Evolutionary conservation across 345 rosid species (phyloP), one percentile per base, ranked within the genome.

Genomic region (Excoecaria agallocha): DNA sequence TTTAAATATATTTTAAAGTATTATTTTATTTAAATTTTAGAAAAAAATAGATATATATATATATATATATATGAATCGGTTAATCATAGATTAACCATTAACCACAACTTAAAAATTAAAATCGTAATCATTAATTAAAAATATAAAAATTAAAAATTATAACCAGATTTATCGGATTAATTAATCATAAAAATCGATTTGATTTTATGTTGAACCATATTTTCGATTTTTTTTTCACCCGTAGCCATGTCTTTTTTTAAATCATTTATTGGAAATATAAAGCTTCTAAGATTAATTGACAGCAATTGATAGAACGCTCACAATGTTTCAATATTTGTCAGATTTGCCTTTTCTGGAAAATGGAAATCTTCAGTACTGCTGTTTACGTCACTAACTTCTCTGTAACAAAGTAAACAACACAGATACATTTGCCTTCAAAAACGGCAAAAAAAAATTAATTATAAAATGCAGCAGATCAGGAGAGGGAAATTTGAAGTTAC

Each of bases 351-450:
- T 1, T 16, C 10, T 12, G 81, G 81, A 5, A 78, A 72, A 7
- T 4, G 4, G 60, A 78, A 50, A 43, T 55, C 60, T n/a, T 3
- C 7, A 9, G 48, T 0, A 10, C 20, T 71, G 5, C 20, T 71
- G 5, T 24, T 58, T 13, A 78, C 62, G 37, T 72, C 77, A 73
- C 50, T 54, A 46, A 69, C 59, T 38, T 5, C 1, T 70, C 75
- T 69, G 74, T 11, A 67, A 61, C n/a, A 50, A 8, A 46, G 1
- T 6, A 19, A 57, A 39, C 6, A 16, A 8, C 11, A 59, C 8
- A 15, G n/a, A n/a, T n/a, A n/a, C n/a, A n/a, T n/a, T n/a, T 0
- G 19, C 3, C 5, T 51, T 58, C 17, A 15, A 52, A 22, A 46
- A 64, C 20, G 43, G 8, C 50, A 30, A 7, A 25, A 16, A 3